Evolutionary conservation across 495 filamentous ascomycete species (phyloP).

Genomic region (Lasiosphaeris hirsuta): DNA sequence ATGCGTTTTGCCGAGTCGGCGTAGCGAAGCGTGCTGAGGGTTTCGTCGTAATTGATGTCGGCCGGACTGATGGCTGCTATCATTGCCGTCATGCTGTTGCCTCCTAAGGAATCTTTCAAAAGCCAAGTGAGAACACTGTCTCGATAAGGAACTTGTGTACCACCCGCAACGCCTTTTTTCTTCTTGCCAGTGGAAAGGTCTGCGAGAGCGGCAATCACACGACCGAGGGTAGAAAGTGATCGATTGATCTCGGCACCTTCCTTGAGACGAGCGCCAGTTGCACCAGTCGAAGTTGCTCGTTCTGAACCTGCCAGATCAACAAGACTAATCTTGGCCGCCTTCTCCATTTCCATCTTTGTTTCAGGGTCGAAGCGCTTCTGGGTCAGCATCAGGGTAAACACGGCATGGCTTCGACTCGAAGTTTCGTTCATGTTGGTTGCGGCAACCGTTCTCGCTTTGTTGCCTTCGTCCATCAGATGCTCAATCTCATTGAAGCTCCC

Average conservation of each 20-base stretch:
- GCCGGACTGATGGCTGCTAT: conserved; percentile 98
- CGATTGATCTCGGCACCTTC: conserved; percentile 99
- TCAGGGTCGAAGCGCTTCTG: conserved; percentile 92
- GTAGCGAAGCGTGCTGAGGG: conserved; percentile 90
- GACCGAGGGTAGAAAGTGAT: conserved; percentile 91
- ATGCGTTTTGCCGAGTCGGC: conserved; percentile 98
- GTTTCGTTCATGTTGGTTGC: conserved; percentile 99
- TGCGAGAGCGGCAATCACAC: conserved; percentile 95
- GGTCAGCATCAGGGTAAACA: conserved; percentile 93
- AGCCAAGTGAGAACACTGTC: conserved; percentile 97
- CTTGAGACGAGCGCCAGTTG: conserved; percentile 91
- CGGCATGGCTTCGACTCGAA: conserved; percentile 94
- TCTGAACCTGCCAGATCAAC: conserved; percentile 98
- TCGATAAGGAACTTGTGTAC: conserved; percentile 88
- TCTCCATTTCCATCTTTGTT: conserved; percentile 94
- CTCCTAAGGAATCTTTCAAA: conserved; percentile 93
- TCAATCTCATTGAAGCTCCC: conserved; percentile 94
- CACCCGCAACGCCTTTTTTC: conserved; percentile 59
- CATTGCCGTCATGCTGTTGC: conserved; percentile 99
- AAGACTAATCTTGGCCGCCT: conserved; percentile 94
- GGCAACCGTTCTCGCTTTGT: conserved; percentile 96
- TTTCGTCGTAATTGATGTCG: conserved; percentile 99
- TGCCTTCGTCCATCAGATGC: conserved; percentile 97
- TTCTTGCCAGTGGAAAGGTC: conserved; percentile 86
- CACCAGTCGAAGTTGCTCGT: conserved; percentile 91